Base-by-base conservation (phyloP, 495 filamentous ascomycete species). In the Podospora pseudopauciseta region DNA sequence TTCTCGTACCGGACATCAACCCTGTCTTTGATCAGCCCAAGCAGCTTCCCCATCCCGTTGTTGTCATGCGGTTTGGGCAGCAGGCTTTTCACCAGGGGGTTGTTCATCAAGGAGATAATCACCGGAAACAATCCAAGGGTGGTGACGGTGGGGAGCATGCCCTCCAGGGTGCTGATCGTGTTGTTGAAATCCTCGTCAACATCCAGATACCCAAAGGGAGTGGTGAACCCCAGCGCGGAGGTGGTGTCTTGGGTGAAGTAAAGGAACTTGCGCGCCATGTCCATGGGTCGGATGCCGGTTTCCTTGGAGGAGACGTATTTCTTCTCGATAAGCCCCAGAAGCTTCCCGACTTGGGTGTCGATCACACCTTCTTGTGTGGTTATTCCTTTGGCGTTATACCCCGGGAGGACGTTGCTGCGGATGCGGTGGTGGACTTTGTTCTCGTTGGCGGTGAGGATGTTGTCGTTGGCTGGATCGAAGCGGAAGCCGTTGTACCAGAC, bases 211-310 rank as follows among this genome's bases (percentile, higher is more conserved):
- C 80, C 80, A 63, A 81, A 80, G 0, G 78, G 66, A 56, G 75
- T 69, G 11, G 79, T 77, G 61, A 80, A 83, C 13, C 77, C 77
- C 11, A 83, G 64, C 28, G 76, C 75, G 3, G 78, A 74, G 63
- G 77, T 81, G 2, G 79, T 72, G 67, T 83, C 80, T 18, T 81
- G 72, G 3, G 79, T 78, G 69, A 81, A 77, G 68, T 71, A 82
- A 15, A 72, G 70, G 1, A 75, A 71, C 7, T 72, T 70, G 4
- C 71, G 75, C 1, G 74, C 74, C 59, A 83, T 70, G 66, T 82
- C 79, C 23, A 83, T 77, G 0, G 78, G 63, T 66, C 13, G 56
- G 19, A 63, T 32, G 15, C 39, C 39, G 5, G 5, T 27, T 13
- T 19, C 20, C 20, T 19, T 28, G 65, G 58, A 60, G 5, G 69